These are phyloP conservation scores for Scleromitrula shiraiana DNA, from an alignment of 2,329 filamentous ascomycete species.

Conservation along the genomic window DNA sequence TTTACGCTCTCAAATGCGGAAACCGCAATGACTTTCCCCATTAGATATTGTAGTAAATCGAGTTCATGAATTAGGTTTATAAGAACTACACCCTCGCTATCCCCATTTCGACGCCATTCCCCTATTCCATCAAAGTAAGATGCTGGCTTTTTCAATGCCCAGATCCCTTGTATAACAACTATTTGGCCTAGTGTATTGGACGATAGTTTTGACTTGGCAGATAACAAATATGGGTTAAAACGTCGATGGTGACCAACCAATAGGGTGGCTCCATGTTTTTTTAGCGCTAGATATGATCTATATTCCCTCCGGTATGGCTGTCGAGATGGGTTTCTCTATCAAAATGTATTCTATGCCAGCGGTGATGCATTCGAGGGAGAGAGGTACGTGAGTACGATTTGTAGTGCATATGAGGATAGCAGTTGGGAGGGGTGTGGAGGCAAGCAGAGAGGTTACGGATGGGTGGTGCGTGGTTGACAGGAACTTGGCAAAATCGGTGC, in stretches of 20 bases:
- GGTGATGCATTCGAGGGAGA: slow-evolving; percentile 43
- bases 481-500: slow-evolving; percentile 29
- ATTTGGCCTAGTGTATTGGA: slow-evolving; percentile 36
- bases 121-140: slow-evolving; percentile 41
- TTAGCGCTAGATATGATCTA: not conserved
- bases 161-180: slow-evolving; percentile 47
- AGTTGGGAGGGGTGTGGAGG: slow-evolving; percentile 35
- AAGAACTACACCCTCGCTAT: slow-evolving; percentile 40
- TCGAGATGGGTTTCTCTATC: slow-evolving; percentile 49
- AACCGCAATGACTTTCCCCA: slow-evolving; percentile 44
- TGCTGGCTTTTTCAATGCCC: slow-evolving; percentile 43
- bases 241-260: not conserved
- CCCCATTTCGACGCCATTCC: slow-evolving; percentile 38
- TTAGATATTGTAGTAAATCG: slow-evolving; percentile 48
- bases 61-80: slow-evolving; percentile 57
- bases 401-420: slow-evolving; percentile 36
- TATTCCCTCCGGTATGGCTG: slow-evolving; percentile 36
- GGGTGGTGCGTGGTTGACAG: slow-evolving; percentile 34
- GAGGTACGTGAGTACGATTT: not conserved
- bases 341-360: slow-evolving; percentile 42
- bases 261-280: not conserved
- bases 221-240: not conserved
- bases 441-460: slow-evolving; percentile 38
- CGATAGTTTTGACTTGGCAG: not conserved
- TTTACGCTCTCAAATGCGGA: slow-evolving; percentile 40